Conservation (phyloP, 2,329 filamentous ascomycete genomes). For the Byssothecium circinans region DNA sequence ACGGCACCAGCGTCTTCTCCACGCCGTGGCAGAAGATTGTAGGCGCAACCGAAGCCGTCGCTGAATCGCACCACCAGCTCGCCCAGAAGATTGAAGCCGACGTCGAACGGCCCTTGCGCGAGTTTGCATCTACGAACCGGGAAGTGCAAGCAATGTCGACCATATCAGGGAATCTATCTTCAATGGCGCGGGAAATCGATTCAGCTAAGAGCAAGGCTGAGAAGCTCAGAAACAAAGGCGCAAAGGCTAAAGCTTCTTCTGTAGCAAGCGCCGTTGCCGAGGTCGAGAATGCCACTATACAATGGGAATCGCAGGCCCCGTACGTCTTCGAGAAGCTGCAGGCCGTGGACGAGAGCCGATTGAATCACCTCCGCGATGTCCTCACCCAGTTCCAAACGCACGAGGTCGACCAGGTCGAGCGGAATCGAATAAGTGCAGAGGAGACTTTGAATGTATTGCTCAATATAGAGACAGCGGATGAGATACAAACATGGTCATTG, state of each 20-base stretch:
- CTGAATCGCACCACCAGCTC: conserved; percentile 79
- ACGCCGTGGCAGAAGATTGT: conserved; percentile 88
- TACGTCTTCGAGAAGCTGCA: conserved; percentile 94
- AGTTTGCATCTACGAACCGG: conserved; percentile 68
- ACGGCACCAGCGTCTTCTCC: conserved; percentile 73
- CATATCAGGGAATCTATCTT: conserved; percentile 77
- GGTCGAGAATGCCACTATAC: conserved; percentile 74
- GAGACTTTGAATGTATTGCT: conserved; percentile 79
- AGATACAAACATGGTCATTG: conserved; percentile 74
- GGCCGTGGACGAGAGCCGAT: conserved; percentile 81
- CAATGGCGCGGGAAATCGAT: conserved; percentile 82
- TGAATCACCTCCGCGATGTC: conserved; percentile 87
- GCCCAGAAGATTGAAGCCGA: conserved; percentile 83
- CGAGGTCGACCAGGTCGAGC: conserved; percentile 83
- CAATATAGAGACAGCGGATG: conserved; percentile 82
- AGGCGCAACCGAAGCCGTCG: conserved; percentile 75
- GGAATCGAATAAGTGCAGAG: conserved; percentile 72
- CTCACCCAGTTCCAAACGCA: conserved; percentile 93
- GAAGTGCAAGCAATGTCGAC: conserved; percentile 81
- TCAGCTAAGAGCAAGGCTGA: conserved; percentile 82
- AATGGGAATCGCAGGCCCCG: conserved; percentile 93
- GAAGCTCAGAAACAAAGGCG: conserved; percentile 77
- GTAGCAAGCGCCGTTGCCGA: conserved; percentile 72
- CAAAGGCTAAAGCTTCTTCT: conserved; percentile 74
- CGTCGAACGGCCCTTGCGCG: conserved; percentile 80